Base-by-base conservation (phyloP, 1,284 basidiomycete species). In the Fomitiporia mediterranea region DNA sequence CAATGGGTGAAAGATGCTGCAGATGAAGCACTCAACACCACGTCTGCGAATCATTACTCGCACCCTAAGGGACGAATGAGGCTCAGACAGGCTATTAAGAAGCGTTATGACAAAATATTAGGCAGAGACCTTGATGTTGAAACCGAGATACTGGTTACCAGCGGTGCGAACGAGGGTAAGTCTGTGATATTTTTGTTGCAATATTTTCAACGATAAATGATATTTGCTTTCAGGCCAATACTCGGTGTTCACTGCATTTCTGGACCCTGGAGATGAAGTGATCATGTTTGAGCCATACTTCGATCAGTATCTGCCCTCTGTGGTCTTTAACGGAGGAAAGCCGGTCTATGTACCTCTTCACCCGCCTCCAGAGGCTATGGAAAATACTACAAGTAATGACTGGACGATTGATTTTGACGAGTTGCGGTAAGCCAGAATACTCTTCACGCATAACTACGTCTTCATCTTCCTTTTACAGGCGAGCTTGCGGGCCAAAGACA, bases 211-310 rank as follows among this genome's bases (percentile, higher is more conserved):
- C 27, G 39, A 27, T 48, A 40, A 38, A 44, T 4, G 19, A 15
- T 6, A 13, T 8, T 46, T 2, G 25, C 15, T 42, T 23, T 19
- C 68, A 91, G 94, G 94, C 21, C 89, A 93, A 75, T 98, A 94
- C 69, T 85, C 93, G 51, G 89, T 93, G 56, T 86, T 95, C 65
- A 81, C 84, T 19, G 94, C 95, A 0, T 96, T 95, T 74, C 72
- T 94, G 47, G 85, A 96, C 61, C 77, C 83, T 35, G 94, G 89
- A 6, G 97, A 99, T 69, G 96, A 98, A 72, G 97, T 99, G 59
- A 95, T 99, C 70, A 86, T 98, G 79, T 95, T 99, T 67, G 97
- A 99, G 73, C 96, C 93, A 4, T 95, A 94, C 78, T 98, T 98
- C 67, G 95, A 98, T 68, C 97, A 99, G 71, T 99, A 98, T 74